These are phyloP conservation scores for Leccinum insolens DNA, from an alignment of 1,284 basidiomycete genomes.

Conservation along the genomic window DNA sequence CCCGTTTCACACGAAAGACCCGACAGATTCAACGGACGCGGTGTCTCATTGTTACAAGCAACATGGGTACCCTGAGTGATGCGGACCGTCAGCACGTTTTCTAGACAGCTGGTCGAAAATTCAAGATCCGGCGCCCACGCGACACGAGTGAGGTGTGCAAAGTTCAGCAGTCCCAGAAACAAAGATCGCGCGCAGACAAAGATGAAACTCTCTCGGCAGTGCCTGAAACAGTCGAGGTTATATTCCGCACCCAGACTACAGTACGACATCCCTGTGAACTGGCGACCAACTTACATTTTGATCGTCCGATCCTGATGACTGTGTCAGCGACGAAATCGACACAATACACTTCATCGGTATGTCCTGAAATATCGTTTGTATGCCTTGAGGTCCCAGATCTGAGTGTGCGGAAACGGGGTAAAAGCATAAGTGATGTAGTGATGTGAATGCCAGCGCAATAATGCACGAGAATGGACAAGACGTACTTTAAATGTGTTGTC, in stretches of 20 bases:
- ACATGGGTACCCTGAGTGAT: too few species aligned
- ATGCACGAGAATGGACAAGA: not conserved
- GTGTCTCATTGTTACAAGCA: too few species aligned
- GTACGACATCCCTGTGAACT: too few species aligned
- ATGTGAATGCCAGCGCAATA: not conserved
- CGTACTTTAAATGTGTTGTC: constrained; percentile 93
- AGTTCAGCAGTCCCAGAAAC: not conserved
- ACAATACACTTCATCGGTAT: constrained; percentile 98
- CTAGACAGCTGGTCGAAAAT: too few species aligned
- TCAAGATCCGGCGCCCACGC: too few species aligned
- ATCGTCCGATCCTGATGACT: constrained; percentile 84
- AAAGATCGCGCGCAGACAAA: not conserved
- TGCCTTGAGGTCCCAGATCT: constrained; percentile 96
- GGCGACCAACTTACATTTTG: constrained; percentile 56
- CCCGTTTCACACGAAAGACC: too few species aligned
- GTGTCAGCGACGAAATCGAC: constrained; percentile 99
- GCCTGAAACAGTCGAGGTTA: not conserved
- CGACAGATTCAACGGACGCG: too few species aligned
- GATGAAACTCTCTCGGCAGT: not conserved
- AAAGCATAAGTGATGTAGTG: not conserved
- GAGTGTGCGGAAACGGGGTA: not conserved
- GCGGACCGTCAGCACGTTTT: too few species aligned
- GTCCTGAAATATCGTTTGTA: constrained; percentile 94
- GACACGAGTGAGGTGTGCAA: not conserved
- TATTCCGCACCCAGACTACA: not conserved